Conservation (phyloP, 768 basidiomycete genomes). For the Collybia sordida region DNA sequence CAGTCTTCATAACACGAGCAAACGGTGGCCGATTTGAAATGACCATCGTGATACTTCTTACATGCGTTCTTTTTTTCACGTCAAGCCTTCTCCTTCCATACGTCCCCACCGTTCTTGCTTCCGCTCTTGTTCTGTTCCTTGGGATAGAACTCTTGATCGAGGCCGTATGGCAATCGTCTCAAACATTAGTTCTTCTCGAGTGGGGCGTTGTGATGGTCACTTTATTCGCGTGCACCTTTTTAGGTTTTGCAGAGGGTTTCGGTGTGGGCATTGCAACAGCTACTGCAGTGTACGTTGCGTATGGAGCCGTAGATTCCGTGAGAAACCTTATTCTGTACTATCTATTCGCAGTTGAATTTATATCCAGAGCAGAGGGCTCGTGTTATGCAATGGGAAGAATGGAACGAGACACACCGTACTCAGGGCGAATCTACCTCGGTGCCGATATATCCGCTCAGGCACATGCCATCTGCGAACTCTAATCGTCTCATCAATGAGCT, state of each 20-base stretch:
- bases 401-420: slow-evolving; percentile 17
- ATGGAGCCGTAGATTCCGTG: slow-evolving; percentile 22
- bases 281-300: slow-evolving; percentile 16
- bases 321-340: not conserved
- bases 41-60: slow-evolving; percentile 13
- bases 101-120: slow-evolving; percentile 21
- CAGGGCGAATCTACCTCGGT: slow-evolving; percentile 1
- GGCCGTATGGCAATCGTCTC: slow-evolving; percentile 20
- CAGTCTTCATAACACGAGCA: slow-evolving; percentile 20
- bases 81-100: slow-evolving; percentile 17
- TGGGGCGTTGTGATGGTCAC: slow-evolving; percentile 19
- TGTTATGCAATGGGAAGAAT: slow-evolving; percentile 13
- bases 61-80: slow-evolving; percentile 14
- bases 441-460: slow-evolving; percentile 2
- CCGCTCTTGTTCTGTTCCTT: slow-evolving; percentile 20
- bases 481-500: not conserved
- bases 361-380: slow-evolving; percentile 10
- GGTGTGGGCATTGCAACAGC: slow-evolving; percentile 22
- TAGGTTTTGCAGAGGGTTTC: slow-evolving; percentile 24
- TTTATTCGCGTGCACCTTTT: slow-evolving; percentile 16
- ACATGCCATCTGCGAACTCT: slow-evolving; percentile 2
- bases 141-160: slow-evolving; percentile 22
- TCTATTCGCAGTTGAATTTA: not conserved
- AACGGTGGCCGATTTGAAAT: slow-evolving; percentile 22
- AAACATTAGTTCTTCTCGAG: slow-evolving; percentile 16